Evolutionary conservation across 805 yeast genomes (phyloP).

Genomic region (Candida sonorensis): DNA sequence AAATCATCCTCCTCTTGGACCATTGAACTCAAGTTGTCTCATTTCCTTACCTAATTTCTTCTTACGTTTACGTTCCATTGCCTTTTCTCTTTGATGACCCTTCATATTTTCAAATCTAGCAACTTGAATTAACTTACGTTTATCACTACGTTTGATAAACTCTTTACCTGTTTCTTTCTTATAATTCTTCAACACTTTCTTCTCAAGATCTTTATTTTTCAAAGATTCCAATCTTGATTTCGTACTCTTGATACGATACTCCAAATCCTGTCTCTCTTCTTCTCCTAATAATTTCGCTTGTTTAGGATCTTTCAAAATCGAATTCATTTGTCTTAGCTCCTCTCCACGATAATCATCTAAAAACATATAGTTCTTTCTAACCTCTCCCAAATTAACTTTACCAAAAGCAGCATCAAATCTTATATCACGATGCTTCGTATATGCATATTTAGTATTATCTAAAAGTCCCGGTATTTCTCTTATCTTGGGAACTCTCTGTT

Average conservation of each 20-base stretch:
- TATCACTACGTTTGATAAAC: slow-evolving; percentile 62
- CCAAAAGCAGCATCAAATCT: slow-evolving; percentile 90
- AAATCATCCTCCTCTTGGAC: slow-evolving; percentile 3
- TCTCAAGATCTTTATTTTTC: slow-evolving; percentile 69
- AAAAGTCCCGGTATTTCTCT: slow-evolving; percentile 68
- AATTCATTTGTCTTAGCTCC: slow-evolving; percentile 59
- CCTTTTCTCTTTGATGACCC: slow-evolving; percentile 67
- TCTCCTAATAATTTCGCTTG: slow-evolving; percentile 33
- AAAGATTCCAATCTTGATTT: slow-evolving; percentile 62
- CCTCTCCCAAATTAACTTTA: slow-evolving; percentile 59
- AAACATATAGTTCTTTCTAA: slow-evolving; percentile 76
- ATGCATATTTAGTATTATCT: slow-evolving; percentile 28
- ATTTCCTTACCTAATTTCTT: slow-evolving; percentile 78
- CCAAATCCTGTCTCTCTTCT: slow-evolving; percentile 45
- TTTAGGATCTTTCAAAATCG: slow-evolving; percentile 49
- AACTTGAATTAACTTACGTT: slow-evolving; percentile 66
- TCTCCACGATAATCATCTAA: slow-evolving; percentile 76
- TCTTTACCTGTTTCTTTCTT: slow-evolving; percentile 48
- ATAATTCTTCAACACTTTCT: slow-evolving; percentile 54
- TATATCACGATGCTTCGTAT: slow-evolving; percentile 63
- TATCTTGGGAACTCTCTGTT: slow-evolving; percentile 58
- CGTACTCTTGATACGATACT: slow-evolving; percentile 53
- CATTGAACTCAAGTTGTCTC: slow-evolving; percentile 31
- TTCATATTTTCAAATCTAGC: slow-evolving; percentile 74
- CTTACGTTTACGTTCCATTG: slow-evolving; percentile 82